These are phyloP conservation scores for Nannizziopsis arthrosporioides DNA, from an alignment of 2,329 filamentous ascomycete genomes.

Conservation along the genomic window DNA sequence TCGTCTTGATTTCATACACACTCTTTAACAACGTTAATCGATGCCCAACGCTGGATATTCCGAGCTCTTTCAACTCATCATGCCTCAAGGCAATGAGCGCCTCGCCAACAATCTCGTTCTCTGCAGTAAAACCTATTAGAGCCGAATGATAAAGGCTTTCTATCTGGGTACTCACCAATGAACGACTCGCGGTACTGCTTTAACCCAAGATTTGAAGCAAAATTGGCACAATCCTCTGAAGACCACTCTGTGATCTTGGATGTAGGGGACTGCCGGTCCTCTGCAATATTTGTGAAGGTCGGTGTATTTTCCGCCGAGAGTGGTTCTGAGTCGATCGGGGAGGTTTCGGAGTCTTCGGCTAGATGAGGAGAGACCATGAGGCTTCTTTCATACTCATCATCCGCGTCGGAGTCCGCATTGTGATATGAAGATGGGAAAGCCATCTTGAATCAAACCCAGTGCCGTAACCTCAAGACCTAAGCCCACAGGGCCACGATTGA, in stretches of 20 bases:
- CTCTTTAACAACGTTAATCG: slow-evolving; percentile 88
- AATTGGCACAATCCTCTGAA: slow-evolving; percentile 80
- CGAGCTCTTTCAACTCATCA: slow-evolving; percentile 90
- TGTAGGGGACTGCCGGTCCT: slow-evolving; percentile 43
- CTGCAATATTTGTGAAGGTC: slow-evolving; percentile 43
- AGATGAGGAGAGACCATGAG: slow-evolving; percentile 47
- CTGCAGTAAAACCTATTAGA: slow-evolving; percentile 36
- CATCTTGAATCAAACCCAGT: slow-evolving; percentile 20
- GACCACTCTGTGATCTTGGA: slow-evolving; percentile 52
- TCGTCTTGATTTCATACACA: slow-evolving; percentile 92
- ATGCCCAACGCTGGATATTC: slow-evolving; percentile 83
- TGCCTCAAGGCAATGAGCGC: slow-evolving; percentile 79
- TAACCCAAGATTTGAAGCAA: slow-evolving; percentile 66
- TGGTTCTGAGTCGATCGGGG: slow-evolving; percentile 47
- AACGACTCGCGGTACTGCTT: slow-evolving; percentile 74
- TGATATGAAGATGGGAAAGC: slow-evolving; percentile 37
- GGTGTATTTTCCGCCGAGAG: slow-evolving; percentile 51
- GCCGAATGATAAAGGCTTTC: background rate
- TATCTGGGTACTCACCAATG: slow-evolving; percentile 52
- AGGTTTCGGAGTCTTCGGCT: slow-evolving; percentile 46
- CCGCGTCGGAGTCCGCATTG: slow-evolving; percentile 52
- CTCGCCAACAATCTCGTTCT: slow-evolving; percentile 90
- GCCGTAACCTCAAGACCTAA: background rate
- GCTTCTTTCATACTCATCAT: slow-evolving; percentile 54
- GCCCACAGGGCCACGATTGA: background rate